phyloP scores from a whole-genome alignment of 2,329 filamentous ascomycete species.

The Rutstroemia sp. region DNA sequence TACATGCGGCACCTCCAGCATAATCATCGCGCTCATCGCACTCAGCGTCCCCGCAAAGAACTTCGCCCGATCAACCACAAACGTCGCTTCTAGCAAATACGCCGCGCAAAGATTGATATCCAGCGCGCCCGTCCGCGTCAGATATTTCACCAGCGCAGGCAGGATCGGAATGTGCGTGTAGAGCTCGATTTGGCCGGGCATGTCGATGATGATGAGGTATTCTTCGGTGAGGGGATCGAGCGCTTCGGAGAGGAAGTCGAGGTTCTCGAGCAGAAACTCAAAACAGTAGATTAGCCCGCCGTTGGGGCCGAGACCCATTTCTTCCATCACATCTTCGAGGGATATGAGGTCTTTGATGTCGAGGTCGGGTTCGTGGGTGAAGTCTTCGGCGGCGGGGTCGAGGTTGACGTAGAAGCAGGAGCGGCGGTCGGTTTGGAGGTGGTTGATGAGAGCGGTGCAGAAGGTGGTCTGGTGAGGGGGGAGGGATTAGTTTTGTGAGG shows the following conservation, averaged over 20 bases:
- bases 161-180: conserved; percentile 96
- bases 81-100: conserved; percentile 92
- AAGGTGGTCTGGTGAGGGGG: conserved; percentile 66
- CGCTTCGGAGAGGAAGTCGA: conserved; percentile 82
- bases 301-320: conserved; percentile 83
- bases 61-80: conserved; percentile 91
- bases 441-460: conserved; percentile 85
- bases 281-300: conserved; percentile 94
- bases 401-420: conserved; percentile 98
- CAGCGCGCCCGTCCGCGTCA: conserved; percentile 70
- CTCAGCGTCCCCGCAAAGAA: conserved; percentile 94
- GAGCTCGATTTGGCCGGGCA: conserved; percentile 97
- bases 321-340: conserved; percentile 93
- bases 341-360: conserved; percentile 95
- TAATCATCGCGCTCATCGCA: conserved; percentile 98
- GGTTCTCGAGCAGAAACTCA: conserved; percentile 89
- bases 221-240: conserved; percentile 85
- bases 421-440: conserved; percentile 83
- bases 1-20: conserved; percentile 94
- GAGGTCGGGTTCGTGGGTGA: conserved; percentile 84
- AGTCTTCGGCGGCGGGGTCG: conserved; percentile 89
- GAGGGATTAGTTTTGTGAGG: not conserved
- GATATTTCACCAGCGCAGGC: conserved; percentile 72
- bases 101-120: conserved; percentile 90
- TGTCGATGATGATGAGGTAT: conserved; percentile 96